phyloP scores from a whole-genome alignment of 805 yeast genomes.

The Lipomyces sp. region DNA sequence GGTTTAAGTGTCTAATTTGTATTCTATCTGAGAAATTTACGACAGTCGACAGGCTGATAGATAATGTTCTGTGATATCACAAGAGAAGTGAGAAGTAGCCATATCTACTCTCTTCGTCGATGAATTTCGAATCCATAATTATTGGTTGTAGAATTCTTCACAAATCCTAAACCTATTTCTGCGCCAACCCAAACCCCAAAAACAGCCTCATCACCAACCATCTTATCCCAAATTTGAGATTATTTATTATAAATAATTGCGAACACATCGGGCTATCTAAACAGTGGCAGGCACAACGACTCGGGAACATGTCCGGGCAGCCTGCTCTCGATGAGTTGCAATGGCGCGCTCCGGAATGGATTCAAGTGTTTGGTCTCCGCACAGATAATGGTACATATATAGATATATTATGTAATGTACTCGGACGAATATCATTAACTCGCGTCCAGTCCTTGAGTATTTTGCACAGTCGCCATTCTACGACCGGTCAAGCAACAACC shows the following conservation, averaged over 20 bases:
- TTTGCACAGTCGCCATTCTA: slow-evolving; percentile 94
- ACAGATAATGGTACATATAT: slow-evolving; percentile 68
- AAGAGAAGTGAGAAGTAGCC: background rate
- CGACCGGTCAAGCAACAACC: slow-evolving; percentile 92
- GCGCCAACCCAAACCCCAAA: too few species aligned
- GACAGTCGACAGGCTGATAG: background rate
- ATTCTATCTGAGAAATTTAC: background rate
- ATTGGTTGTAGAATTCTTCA: too few species aligned
- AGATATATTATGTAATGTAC: too few species aligned
- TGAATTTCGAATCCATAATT: background rate
- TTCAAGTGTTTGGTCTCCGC: slow-evolving; percentile 78
- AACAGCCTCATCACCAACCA: too few species aligned
- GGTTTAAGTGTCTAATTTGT: background rate
- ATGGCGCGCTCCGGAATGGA: slow-evolving; percentile 98
- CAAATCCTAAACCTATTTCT: too few species aligned
- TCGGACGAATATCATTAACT: background rate
- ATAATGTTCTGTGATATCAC: background rate
- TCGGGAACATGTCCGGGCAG: slow-evolving; percentile 7
- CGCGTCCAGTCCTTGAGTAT: slow-evolving; percentile 66
- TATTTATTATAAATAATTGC: too few species aligned
- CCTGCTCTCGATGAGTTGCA: slow-evolving; percentile 53
- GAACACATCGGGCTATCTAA: too few species aligned
- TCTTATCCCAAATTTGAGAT: too few species aligned
- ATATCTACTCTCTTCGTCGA: background rate
- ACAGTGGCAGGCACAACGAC: background rate